Evolutionary conservation across 768 basidiomycete genomes (phyloP), one percentile per base, ranked within the genome.

Genomic region (Rossbeevera mucosa): DNA sequence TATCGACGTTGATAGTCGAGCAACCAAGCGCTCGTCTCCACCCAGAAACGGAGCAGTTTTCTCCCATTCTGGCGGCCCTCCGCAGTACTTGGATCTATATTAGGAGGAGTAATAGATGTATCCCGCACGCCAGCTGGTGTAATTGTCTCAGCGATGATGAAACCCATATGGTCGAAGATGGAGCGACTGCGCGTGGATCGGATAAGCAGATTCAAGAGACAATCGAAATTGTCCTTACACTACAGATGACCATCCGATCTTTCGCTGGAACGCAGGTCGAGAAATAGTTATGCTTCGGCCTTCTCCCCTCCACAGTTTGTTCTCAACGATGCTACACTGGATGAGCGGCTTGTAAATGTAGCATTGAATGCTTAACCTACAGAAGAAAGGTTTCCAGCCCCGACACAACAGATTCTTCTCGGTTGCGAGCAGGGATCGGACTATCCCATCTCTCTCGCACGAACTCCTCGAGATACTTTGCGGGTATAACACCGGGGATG

Each of bases 21-120:
- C 18, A 85, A 59, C 82, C 83, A 92, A 3, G 87, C 79, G 36
- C 78, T 71, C 7, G 85, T 68, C 64, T 93, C 91, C 16, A 90
- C 76, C 91, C 91, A 92, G 25, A 85, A 86, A 29, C 91, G 80
- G 44, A 92, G 75, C 4, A 92, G 75, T 61, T 77, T 84, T 21
- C 77, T 76, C 5, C 83, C 76, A 54, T 76, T 79, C 50, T 74
- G 72, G 52, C 69, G 76, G 16, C 83, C 84, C 33, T 73, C 68
- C 8, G 69, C 60, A 8, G 72, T 75, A 9, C 49, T 60, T 14
- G 73, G 59, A 53, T 86, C 80, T 4, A 81, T 80, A 5, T 66
- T 40, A 0, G 87, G 87, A 18, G 86, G 80, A 6, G 71, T 72
- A 12, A 90, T 68, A 1, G 74, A 75, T 5, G 67, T 61, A 33